Conservation (phyloP, 495 filamentous ascomycete genomes). For the Apiosordaria backusii region DNA sequence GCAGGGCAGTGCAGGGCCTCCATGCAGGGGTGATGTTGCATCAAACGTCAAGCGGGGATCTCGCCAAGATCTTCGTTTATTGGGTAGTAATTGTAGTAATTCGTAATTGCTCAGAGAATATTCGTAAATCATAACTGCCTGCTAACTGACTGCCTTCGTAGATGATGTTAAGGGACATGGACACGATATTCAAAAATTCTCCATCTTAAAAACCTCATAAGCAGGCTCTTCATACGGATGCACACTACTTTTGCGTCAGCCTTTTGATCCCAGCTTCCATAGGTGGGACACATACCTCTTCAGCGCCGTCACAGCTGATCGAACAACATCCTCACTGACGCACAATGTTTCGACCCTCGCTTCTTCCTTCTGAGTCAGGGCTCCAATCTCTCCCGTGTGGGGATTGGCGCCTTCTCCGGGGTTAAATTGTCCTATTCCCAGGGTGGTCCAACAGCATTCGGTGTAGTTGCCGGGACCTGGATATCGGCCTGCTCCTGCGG, state of each 20-base stretch:
- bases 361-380: conserved; percentile 50
- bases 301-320: conserved; percentile 53
- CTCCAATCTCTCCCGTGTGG: conserved; percentile 51
- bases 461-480: conserved; percentile 58
- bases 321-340: conserved; percentile 40
- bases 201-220: conserved; percentile 71
- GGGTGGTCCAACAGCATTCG: conserved; percentile 54
- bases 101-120: too few relatives aligned
- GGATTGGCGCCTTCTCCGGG: conserved; percentile 53
- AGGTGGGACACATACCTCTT: conserved; percentile 49
- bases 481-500: conserved; percentile 59
- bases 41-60: too few relatives aligned
- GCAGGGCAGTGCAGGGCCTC: too few relatives aligned
- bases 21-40: too few relatives aligned
- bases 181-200: conserved; percentile 62
- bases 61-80: too few relatives aligned
- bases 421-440: conserved; percentile 57
- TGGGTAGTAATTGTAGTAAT: too few relatives aligned
- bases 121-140: too few relatives aligned
- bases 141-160: too few relatives aligned
- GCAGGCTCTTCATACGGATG: conserved; percentile 78
- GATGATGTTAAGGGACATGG: too few relatives aligned
- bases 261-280: not conserved
- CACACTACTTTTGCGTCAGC: conserved; percentile 38
- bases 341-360: conserved; percentile 54